phyloP scores from a whole-genome alignment of 2,329 filamentous ascomycete genomes.

The Xylariaceae sp. region DNA sequence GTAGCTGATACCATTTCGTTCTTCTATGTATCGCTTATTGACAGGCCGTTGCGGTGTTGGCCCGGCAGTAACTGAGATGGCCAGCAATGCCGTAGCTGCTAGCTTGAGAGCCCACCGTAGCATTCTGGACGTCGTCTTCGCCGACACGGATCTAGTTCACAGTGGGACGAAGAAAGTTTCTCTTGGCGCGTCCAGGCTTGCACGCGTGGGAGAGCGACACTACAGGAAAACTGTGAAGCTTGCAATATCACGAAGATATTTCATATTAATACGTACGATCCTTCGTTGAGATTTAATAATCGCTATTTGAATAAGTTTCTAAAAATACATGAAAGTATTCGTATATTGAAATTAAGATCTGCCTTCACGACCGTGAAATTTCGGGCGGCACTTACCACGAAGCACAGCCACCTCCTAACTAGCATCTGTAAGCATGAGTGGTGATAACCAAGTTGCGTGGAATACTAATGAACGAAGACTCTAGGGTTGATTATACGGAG shows the following conservation, averaged over 20 bases:
- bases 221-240: no score
- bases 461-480: no score
- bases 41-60: neutral
- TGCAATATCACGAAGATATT: no score
- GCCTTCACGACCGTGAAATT: no score
- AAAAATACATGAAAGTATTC: neutral
- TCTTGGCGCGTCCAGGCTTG: no score
- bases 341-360: neutral
- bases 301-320: no score
- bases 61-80: constrained; percentile 4
- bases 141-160: neutral
- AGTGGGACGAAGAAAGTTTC: neutral
- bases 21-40: constrained; percentile 24
- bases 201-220: no score
- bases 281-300: no score
- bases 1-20: constrained; percentile 32
- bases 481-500: no score
- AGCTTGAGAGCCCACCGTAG: constrained; percentile 9
- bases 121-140: neutral
- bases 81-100: constrained; percentile 2
- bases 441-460: neutral
- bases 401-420: neutral
- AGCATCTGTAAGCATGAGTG: neutral
- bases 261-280: no score
- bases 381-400: neutral